Conservation (phyloP, 1,284 basidiomycete genomes). For the Fomes fomentarius region DNA sequence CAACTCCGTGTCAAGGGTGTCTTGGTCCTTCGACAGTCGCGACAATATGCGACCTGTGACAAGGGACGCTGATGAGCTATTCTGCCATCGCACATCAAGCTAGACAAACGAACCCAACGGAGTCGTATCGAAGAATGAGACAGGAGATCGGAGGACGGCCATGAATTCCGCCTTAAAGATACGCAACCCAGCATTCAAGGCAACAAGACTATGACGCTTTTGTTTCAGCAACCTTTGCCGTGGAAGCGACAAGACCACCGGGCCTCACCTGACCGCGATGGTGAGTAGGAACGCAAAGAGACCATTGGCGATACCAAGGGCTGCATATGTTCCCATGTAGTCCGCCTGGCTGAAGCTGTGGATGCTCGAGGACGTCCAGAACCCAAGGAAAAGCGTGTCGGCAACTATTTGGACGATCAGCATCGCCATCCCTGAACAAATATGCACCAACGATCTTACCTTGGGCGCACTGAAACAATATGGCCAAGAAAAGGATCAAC, state of each 20-base stretch:
- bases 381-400: slow-evolving; percentile 44
- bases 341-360: slow-evolving; percentile 55
- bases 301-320: slow-evolving; percentile 57
- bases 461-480: slow-evolving; percentile 33
- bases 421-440: not conserved
- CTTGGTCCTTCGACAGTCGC: slow-evolving; percentile 67
- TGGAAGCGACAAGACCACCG: not conserved
- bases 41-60: slow-evolving; percentile 56
- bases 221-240: not conserved
- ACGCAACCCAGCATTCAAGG: slow-evolving; percentile 57
- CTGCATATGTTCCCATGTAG: slow-evolving; percentile 73
- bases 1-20: slow-evolving; percentile 56
- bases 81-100: not conserved
- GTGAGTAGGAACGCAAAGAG: slow-evolving; percentile 59
- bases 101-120: slow-evolving; percentile 58
- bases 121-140: slow-evolving; percentile 84
- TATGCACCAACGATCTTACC: slow-evolving; percentile 24
- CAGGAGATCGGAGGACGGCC: slow-evolving; percentile 66
- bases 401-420: slow-evolving; percentile 29
- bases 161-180: slow-evolving; percentile 63
- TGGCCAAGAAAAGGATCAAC: slow-evolving; percentile 39
- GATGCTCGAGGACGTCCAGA: slow-evolving; percentile 42
- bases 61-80: too few species aligned
- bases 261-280: slow-evolving; percentile 52
- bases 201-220: slow-evolving; percentile 48